phyloP scores from a whole-genome alignment of 805 yeast genomes.

The Monosporozyma servazzii region DNA sequence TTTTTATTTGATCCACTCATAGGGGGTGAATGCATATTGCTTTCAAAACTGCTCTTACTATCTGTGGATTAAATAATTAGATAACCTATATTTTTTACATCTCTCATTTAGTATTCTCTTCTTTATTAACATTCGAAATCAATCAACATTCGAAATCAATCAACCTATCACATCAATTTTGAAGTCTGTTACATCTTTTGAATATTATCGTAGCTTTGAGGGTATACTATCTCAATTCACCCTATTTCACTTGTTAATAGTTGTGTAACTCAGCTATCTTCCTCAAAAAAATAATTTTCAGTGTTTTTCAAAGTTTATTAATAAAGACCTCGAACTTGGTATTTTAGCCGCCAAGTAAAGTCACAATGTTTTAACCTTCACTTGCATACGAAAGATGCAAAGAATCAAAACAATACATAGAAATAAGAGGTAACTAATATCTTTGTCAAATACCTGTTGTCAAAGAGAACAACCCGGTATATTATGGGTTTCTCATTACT shows the following conservation, averaged over 20 bases:
- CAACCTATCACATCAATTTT: neutral
- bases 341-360: neutral
- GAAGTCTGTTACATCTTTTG: neutral
- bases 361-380: neutral
- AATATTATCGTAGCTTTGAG: neutral
- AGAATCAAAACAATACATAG: too few relatives aligned
- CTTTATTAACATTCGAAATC: too few relatives aligned
- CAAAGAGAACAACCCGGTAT: too few relatives aligned
- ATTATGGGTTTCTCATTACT: conserved; percentile 10
- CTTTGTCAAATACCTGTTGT: too few relatives aligned
- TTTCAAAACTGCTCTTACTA: neutral
- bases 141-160: too few relatives aligned
- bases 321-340: neutral
- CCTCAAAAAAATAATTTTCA: neutral
- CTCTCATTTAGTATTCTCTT: too few relatives aligned
- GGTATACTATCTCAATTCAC: neutral
- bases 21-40: conserved; percentile 84
- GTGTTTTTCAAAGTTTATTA: neutral
- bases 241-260: neutral
- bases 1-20: conserved; percentile 63
- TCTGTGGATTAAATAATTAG: neutral
- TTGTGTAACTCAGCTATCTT: neutral
- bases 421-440: too few relatives aligned
- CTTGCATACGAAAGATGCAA: too few relatives aligned
- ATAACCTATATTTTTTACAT: neutral